Percentiles rank a stretch among this genome's conserved stretches.
Conservation (phyloP, 768 basidiomycete species). For the Lentinula lateritia region DNA sequence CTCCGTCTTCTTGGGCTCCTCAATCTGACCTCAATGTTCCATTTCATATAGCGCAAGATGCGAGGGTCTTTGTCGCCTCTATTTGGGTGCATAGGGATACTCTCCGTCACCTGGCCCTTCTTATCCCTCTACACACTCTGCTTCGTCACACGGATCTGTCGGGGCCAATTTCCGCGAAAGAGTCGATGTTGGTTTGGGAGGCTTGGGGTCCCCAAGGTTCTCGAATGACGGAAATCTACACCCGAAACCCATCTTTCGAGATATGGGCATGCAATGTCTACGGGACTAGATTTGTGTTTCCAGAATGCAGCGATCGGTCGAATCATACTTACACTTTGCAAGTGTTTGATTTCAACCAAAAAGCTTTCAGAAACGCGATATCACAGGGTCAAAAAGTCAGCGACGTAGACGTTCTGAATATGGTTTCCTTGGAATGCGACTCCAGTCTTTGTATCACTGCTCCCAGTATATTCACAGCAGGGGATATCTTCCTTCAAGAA, state of each 20-base stretch:
- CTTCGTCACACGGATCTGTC: conserved; percentile 18
- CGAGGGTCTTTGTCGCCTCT: conserved; percentile 41
- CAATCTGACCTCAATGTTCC: conserved; percentile 30
- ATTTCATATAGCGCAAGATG: conserved; percentile 36
- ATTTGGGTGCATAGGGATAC: conserved; percentile 29
- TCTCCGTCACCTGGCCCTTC: conserved; percentile 30
- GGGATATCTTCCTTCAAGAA: conserved; percentile 32
- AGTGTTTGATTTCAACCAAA: conserved; percentile 50
- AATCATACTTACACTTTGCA: conserved; percentile 20
- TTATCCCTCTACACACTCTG: conserved; percentile 35
- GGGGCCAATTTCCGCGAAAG: conserved; percentile 9
- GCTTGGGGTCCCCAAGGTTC: conserved; percentile 47
- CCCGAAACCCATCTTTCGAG: conserved; percentile 25
- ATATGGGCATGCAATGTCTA: conserved; percentile 59
- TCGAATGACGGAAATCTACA: conserved; percentile 31
- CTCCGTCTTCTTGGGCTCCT: conserved; percentile 41
- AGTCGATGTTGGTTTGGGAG: conserved; percentile 34
- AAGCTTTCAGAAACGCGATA: conserved; percentile 25
- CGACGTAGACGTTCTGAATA: neutral
- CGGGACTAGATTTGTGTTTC: conserved; percentile 38
- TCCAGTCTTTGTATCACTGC: conserved; percentile 15
- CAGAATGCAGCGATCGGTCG: conserved; percentile 11
- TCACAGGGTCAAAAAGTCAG: conserved; percentile 2
- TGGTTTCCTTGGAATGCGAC: neutral
- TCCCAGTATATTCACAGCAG: conserved; percentile 15